These are phyloP conservation scores for Diospyros lotus DNA, from an alignment of 148 eudicot genomes.

Conservation along the genomic window DNA sequence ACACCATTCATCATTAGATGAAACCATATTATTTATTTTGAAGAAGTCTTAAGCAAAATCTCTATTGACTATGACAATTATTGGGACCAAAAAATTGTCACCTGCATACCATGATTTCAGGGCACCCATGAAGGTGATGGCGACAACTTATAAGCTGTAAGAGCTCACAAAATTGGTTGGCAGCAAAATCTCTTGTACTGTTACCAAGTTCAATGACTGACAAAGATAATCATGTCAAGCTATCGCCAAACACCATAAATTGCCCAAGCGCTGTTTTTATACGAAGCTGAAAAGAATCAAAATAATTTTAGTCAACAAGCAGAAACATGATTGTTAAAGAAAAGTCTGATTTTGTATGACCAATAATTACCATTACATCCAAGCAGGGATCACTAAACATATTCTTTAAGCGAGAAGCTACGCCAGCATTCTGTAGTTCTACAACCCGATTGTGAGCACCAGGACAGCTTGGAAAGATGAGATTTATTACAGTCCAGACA, in stretches of 20 bases:
- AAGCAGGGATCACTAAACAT: conserved; percentile 80
- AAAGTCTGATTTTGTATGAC: neutral
- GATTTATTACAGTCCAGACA: conserved; percentile 77
- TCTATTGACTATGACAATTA: neutral
- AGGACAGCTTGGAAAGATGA: conserved; percentile 62
- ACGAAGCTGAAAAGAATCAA: conserved; percentile 62
- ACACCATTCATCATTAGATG: neutral
- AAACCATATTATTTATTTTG: neutral
- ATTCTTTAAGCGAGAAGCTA: conserved; percentile 59
- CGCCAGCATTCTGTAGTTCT: conserved; percentile 58
- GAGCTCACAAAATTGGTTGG: conserved; percentile 9
- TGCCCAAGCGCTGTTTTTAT: conserved; percentile 60
- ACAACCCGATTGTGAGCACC: conserved; percentile 55
- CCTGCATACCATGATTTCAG: conserved; percentile 14
- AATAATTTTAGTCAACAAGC: neutral
- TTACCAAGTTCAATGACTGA: neutral
- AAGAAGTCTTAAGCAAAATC: conserved; percentile 3
- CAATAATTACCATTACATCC: conserved; percentile 72
- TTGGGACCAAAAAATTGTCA: conserved; percentile 9
- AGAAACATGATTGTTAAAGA: neutral
- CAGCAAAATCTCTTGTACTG: conserved; percentile 11
- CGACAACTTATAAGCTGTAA: conserved; percentile 7
- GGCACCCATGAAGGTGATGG: conserved; percentile 12
- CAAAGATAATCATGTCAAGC: conserved; percentile 27
- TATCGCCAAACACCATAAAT: conserved; percentile 41